Evolutionary conservation across 768 basidiomycete species (phyloP).

Genomic region (Dioszegia crocea): DNA sequence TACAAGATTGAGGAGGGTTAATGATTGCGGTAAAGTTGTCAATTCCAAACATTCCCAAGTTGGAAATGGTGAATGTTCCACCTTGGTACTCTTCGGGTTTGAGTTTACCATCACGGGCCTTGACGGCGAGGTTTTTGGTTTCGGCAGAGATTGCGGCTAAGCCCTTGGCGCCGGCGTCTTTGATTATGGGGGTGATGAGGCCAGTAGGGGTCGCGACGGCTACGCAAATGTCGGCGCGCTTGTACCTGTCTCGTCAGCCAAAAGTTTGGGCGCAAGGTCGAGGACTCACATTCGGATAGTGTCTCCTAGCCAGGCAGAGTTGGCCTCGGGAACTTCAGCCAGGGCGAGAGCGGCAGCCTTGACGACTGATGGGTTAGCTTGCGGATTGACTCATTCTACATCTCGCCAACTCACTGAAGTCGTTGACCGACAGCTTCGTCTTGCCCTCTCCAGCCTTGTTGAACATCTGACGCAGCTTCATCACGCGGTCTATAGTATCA

Average conservation of each 20-base stretch:
- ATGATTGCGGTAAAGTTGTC: slow-evolving; percentile 93
- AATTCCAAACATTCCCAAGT: slow-evolving; percentile 96
- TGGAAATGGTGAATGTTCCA: slow-evolving; percentile 97
- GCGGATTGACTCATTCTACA: neutral
- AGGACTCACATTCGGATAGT: slow-evolving; percentile 79
- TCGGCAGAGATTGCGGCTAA: slow-evolving; percentile 87
- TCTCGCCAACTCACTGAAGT: slow-evolving; percentile 59
- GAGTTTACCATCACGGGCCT: slow-evolving; percentile 94
- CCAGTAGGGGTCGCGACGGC: slow-evolving; percentile 95
- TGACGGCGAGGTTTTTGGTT: slow-evolving; percentile 85
- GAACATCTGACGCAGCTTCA: slow-evolving; percentile 92
- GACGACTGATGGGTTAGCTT: slow-evolving; percentile 56
- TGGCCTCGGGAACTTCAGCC: slow-evolving; percentile 91
- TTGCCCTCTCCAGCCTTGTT: slow-evolving; percentile 65
- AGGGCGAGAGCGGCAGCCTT: slow-evolving; percentile 90
- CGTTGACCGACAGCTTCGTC: slow-evolving; percentile 87
- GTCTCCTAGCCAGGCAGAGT: slow-evolving; percentile 96
- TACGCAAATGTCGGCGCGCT: slow-evolving; percentile 93
- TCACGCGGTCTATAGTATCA: slow-evolving; percentile 53
- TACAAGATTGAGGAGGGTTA: slow-evolving; percentile 97
- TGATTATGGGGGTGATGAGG: slow-evolving; percentile 94
- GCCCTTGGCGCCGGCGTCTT: slow-evolving; percentile 87
- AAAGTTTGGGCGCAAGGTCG: neutral
- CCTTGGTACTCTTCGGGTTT: slow-evolving; percentile 97
- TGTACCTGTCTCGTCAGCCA: slow-evolving; percentile 60